Conservation (phyloP, 495 filamentous ascomycete genomes). For the Apiosordaria backusii region DNA sequence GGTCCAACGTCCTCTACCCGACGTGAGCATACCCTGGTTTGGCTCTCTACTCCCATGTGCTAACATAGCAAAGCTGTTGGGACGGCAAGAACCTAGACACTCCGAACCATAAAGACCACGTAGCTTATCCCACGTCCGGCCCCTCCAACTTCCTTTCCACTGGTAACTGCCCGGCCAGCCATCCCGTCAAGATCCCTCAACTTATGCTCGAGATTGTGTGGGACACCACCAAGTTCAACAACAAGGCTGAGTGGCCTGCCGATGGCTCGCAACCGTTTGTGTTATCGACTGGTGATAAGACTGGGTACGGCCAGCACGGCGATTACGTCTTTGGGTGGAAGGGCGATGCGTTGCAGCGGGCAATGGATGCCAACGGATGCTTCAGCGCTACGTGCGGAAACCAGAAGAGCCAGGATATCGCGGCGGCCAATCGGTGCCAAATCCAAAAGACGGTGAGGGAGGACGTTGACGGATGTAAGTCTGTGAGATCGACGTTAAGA, state of each 20-base stretch:
- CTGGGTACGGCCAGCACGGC: conserved; percentile 43
- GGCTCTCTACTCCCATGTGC: neutral
- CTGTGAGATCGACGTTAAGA: neutral
- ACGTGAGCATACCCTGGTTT: conserved; percentile 26
- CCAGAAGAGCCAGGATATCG: conserved; percentile 34
- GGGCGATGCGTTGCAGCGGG: conserved; percentile 37
- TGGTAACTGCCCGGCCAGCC: conserved; percentile 40
- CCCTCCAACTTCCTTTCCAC: conserved; percentile 33
- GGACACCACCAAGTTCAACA: conserved; percentile 41
- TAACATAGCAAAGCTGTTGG: conserved; percentile 32
- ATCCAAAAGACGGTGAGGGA: conserved; percentile 38
- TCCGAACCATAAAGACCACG: conserved; percentile 42
- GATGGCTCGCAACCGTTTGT: conserved; percentile 43
- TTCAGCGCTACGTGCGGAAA: conserved; percentile 36
- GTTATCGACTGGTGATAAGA: conserved; percentile 40
- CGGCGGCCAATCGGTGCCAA: conserved; percentile 37
- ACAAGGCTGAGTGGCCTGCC: conserved; percentile 37
- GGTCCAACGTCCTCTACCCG: conserved; percentile 44
- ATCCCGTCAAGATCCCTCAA: conserved; percentile 44
- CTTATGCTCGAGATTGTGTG: conserved; percentile 40
- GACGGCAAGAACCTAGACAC: conserved; percentile 37
- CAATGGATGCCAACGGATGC: conserved; percentile 44
- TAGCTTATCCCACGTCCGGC: conserved; percentile 37
- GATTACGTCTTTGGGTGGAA: conserved; percentile 50
- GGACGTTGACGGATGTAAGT: conserved; percentile 42